A percentile compares a stretch with the other conserved stretches of the same genome.
Evolutionary conservation across 352 stramenopile genomes (phyloP).

Genomic region (Phytopythium boreale): DNA sequence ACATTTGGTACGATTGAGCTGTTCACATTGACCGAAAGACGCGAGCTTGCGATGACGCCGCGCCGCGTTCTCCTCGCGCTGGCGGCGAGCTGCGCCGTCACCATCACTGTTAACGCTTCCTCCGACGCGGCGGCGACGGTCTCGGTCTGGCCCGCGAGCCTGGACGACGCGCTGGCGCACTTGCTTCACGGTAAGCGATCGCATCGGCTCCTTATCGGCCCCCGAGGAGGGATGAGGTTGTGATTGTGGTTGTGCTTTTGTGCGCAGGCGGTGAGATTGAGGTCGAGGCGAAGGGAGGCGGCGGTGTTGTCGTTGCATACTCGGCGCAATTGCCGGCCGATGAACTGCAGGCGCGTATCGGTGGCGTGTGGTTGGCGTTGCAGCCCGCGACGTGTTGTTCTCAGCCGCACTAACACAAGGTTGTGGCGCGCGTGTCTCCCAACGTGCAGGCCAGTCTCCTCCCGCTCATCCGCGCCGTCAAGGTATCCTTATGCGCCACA

Average conservation of each 20-base stretch:
- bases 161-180: background rate
- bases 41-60: background rate
- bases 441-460: conserved; percentile 12
- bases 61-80: background rate
- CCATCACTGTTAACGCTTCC: background rate
- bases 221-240: background rate
- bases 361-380: background rate
- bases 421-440: background rate
- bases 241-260: background rate
- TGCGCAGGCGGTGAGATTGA: background rate
- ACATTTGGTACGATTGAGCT: too few species aligned
- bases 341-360: background rate
- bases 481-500: too few species aligned
- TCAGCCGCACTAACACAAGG: background rate
- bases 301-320: background rate
- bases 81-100: background rate
- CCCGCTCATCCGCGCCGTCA: conserved; percentile 31
- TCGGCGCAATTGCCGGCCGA: background rate
- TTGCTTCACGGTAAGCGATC: background rate
- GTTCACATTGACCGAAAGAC: too few species aligned
- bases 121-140: background rate
- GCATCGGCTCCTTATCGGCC: background rate
- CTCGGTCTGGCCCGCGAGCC: background rate
- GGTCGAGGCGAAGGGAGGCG: background rate
- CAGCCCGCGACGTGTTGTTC: background rate